These are phyloP conservation scores for maize (Zea mays) DNA, from an alignment of 176 grass and related monocot species.

Conservation along the genomic window DNA sequence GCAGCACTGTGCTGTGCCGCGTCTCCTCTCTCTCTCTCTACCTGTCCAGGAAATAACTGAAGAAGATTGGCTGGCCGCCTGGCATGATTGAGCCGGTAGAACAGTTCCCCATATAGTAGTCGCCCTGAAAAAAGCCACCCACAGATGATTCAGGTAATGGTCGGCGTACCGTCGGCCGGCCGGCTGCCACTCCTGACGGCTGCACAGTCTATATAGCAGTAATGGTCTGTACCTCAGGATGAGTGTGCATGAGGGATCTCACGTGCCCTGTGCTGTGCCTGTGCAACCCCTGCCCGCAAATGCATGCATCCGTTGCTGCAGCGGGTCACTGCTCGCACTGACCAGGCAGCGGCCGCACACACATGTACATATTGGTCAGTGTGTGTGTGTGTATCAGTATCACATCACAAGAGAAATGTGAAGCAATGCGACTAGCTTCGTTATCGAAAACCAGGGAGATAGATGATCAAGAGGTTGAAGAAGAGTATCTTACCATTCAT, in stretches of 20 bases:
- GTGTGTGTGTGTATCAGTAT: not conserved
- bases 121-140: constrained; percentile 35
- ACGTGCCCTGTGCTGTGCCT: not conserved
- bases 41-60: constrained; percentile 18
- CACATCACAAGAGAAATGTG: constrained; percentile 13
- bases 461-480: not conserved
- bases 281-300: not conserved
- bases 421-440: not conserved
- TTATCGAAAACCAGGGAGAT: not conserved
- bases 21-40: not conserved
- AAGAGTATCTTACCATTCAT: not conserved
- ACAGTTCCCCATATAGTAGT: constrained; percentile 30
- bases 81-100: constrained; percentile 36
- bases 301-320: not conserved
- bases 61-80: constrained; percentile 11
- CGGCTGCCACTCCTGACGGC: constrained; percentile 7
- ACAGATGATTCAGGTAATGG: constrained; percentile 43
- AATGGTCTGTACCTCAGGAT: constrained; percentile 28
- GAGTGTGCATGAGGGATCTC: not conserved
- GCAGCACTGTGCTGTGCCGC: constrained; percentile 1
- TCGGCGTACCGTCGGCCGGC: constrained; percentile 24
- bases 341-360: not conserved
- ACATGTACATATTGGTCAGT: not conserved
- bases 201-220: constrained; percentile 29
- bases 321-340: not conserved